Evolutionary conservation across 1,139 yeast species (phyloP).

Genomic region (Suhomyces ambrosiae): DNA sequence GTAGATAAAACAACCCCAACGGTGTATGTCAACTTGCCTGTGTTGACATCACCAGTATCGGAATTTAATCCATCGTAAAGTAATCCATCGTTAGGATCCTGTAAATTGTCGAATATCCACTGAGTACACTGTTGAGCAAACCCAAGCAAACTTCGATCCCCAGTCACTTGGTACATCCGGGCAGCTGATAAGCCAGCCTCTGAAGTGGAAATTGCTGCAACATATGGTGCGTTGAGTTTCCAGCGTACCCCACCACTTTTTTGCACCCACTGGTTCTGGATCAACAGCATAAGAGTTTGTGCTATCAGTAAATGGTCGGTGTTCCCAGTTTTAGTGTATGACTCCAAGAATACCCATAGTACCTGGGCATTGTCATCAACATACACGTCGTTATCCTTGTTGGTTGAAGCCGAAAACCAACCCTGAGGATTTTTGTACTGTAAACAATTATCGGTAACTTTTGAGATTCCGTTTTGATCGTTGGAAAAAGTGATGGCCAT

Average conservation of each 20-base stretch:
- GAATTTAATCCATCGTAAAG: slow-evolving; percentile 17
- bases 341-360: slow-evolving; percentile 18
- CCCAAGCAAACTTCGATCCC: slow-evolving; percentile 9
- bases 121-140: slow-evolving; percentile 15
- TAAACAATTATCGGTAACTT: slow-evolving; percentile 12
- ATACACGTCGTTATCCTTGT: slow-evolving; percentile 17
- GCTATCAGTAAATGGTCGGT: slow-evolving; percentile 12
- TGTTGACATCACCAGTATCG: slow-evolving; percentile 12
- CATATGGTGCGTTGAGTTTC: slow-evolving; percentile 15
- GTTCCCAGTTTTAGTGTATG: slow-evolving; percentile 12
- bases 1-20: slow-evolving; percentile 18
- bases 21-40: slow-evolving; percentile 20
- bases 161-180: slow-evolving; percentile 12
- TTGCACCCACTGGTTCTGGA: slow-evolving; percentile 15
- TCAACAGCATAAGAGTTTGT: slow-evolving; percentile 12
- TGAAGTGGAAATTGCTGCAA: slow-evolving; percentile 19
- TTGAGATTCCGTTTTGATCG: slow-evolving; percentile 7
- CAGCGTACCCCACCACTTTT: slow-evolving; percentile 17
- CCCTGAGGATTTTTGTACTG: slow-evolving; percentile 15
- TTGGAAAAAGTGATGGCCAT: slow-evolving; percentile 14
- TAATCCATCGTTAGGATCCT: slow-evolving; percentile 16
- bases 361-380: slow-evolving; percentile 21
- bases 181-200: slow-evolving; percentile 21
- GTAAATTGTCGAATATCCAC: slow-evolving; percentile 15
- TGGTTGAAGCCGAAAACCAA: slow-evolving; percentile 18